phyloP scores from a whole-genome alignment of 2,329 filamentous ascomycete species.

The Trichoderma sp. region DNA sequence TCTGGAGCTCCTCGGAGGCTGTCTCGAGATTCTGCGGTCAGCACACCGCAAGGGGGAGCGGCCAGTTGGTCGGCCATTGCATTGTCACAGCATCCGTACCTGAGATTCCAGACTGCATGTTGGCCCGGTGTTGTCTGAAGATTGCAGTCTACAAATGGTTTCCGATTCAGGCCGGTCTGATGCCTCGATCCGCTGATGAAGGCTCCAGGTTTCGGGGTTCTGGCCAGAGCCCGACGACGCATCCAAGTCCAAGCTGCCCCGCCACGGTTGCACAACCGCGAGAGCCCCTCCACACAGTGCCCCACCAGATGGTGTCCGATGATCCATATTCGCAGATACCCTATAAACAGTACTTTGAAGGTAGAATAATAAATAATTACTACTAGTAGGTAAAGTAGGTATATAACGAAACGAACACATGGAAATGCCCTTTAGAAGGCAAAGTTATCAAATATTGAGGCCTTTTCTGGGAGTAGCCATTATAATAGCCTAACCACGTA shows the following conservation, averaged over 20 bases:
- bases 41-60: slow-evolving; percentile 8
- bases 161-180: not conserved
- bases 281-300: slow-evolving; percentile 16
- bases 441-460: not conserved
- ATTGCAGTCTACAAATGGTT: not conserved
- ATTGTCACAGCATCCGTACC: slow-evolving; percentile 48
- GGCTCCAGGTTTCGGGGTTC: slow-evolving; percentile 14
- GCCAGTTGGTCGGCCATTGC: not conserved
- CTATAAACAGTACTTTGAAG: not conserved
- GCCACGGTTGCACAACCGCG: slow-evolving; percentile 18
- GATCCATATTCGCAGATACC: not conserved
- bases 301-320: not conserved
- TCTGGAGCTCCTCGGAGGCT: slow-evolving; percentile 77
- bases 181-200: slow-evolving; percentile 13
- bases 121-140: slow-evolving; percentile 14
- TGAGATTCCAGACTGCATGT: slow-evolving; percentile 79
- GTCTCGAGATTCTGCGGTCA: slow-evolving; percentile 25
- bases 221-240: slow-evolving; percentile 20
- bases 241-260: slow-evolving; percentile 25
- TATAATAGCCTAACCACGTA: not conserved
- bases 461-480: not conserved
- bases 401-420: not conserved
- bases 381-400: not conserved
- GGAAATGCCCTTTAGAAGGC: not conserved
- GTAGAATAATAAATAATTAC: not conserved